A percentile compares a stretch with the other conserved stretches of the same genome.
Evolutionary conservation across 2,329 filamentous ascomycete genomes (phyloP).

Genomic region (Sclerotinia nivalis): DNA sequence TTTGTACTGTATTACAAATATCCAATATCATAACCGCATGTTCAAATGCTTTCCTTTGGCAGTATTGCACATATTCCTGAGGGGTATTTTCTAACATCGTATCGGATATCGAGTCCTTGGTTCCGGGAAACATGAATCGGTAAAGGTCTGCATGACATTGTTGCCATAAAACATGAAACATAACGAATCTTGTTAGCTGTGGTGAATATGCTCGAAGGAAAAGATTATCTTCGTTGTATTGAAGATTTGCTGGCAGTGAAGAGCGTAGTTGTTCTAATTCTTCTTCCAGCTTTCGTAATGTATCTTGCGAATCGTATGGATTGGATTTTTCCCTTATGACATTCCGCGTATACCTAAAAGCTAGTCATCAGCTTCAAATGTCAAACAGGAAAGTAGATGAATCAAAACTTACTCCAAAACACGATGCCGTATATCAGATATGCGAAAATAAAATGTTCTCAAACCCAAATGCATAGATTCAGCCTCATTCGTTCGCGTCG

Average conservation of each 20-base stretch:
- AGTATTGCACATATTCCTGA: slow-evolving; percentile 16
- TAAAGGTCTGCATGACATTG: slow-evolving; percentile 21
- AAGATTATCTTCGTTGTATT: slow-evolving; percentile 24
- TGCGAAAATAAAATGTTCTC: slow-evolving; percentile 23
- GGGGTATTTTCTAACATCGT: background rate
- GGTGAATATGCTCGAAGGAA: slow-evolving; percentile 23
- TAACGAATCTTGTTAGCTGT: slow-evolving; percentile 20
- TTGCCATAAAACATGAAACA: slow-evolving; percentile 23
- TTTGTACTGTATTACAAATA: slow-evolving; percentile 20
- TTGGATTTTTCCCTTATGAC: slow-evolving; percentile 22
- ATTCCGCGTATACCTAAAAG: slow-evolving; percentile 12
- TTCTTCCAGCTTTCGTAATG: slow-evolving; percentile 18
- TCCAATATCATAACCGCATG: slow-evolving; percentile 18
- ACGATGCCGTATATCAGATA: slow-evolving; percentile 23
- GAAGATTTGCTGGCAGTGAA: slow-evolving; percentile 19
- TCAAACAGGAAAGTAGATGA: too few relatives aligned
- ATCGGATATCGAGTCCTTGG: slow-evolving; percentile 21
- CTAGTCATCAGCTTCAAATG: background rate
- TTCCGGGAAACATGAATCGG: slow-evolving; percentile 21
- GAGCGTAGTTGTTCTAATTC: slow-evolving; percentile 13
- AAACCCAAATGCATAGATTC: slow-evolving; percentile 23
- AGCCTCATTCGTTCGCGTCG: slow-evolving; percentile 10
- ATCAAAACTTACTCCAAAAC: slow-evolving; percentile 19
- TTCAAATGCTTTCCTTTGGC: slow-evolving; percentile 19
- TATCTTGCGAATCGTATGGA: slow-evolving; percentile 14